Evolutionary conservation across 345 rosid species (phyloP).

Genomic region (Dimocarpus longan): DNA sequence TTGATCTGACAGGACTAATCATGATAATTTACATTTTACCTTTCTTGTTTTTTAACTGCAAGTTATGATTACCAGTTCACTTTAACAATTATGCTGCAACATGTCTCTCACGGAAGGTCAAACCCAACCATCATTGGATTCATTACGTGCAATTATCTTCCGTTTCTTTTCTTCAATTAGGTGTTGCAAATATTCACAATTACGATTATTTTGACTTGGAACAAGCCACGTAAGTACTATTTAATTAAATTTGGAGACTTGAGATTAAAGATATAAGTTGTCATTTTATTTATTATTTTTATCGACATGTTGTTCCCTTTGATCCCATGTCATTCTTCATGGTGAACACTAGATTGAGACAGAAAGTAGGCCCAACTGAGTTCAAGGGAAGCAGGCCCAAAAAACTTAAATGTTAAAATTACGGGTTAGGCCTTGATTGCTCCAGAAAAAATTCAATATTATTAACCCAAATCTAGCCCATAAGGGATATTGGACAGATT

Average conservation of each 20-base stretch:
- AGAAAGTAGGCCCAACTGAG: background rate
- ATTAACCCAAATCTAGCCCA: background rate
- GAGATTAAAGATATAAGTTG: background rate
- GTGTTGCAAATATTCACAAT: constrained; percentile 8
- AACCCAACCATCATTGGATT: background rate
- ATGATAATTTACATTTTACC: background rate
- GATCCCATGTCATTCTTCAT: background rate
- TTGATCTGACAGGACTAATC: constrained; percentile 13
- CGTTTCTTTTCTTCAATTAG: background rate
- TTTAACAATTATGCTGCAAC: constrained; percentile 20
- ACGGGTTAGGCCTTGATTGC: background rate
- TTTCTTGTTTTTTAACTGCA: background rate
- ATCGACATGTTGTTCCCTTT: background rate
- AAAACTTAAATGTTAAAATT: background rate
- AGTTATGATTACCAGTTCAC: constrained; percentile 2
- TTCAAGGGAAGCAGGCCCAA: background rate
- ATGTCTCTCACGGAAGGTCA: constrained; percentile 24
- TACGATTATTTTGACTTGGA: background rate
- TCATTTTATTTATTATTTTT: background rate
- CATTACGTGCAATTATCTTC: constrained; percentile 9
- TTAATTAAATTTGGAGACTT: background rate
- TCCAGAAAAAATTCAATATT: background rate
- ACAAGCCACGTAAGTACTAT: background rate
- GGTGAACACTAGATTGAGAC: background rate
- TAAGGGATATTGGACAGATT: too few species aligned